Base-by-base conservation (phyloP, 768 basidiomycete species). In the Suillus weaverae region DNA sequence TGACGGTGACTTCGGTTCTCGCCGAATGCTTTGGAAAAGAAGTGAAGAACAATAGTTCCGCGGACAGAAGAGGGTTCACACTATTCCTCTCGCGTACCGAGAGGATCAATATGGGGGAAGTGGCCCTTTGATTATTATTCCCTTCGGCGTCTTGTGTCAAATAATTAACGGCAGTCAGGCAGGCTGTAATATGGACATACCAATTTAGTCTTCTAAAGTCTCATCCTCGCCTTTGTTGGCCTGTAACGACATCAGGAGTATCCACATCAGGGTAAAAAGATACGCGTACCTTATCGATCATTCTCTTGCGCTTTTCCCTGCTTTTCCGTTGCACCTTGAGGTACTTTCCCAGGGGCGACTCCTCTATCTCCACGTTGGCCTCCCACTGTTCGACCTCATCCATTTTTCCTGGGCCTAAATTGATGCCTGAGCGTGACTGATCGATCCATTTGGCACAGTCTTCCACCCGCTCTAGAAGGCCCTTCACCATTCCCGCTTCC, bases 401-500 rank as follows among this genome's bases (percentile, higher is more conserved):
- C 69, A 90, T 74, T 68, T 86, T 86, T 4, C 85, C 87, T 2
- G 97, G 97, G 4, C 86, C 84, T 70, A 99, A 95, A 30, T 78
- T 77, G 3, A 97, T 88, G 26, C 79, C 81, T 63, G 85, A 86
- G 63, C 97, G 81, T 71, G 80, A 83, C 71, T 84, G 78, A 73
- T 93, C 89, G 44, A 92, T 82, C 93, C 90, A 98, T 65, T 79
- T 83, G 16, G 84, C 83, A 66, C 91, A 94, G 70, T 93, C 92
- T 67, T 99, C 95, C 51, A 97, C 78, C 22, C 94, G 88, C 73
- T 98, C 97, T 60, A 97, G 80, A 14, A 99, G 80, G 0, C 82
- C 81, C 77, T 96, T 98, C 30, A 94, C 81, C 44, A 81, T 69
- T 3, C 80, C 83, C 1, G 83, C 81, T 66, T 90, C 89, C 72